These are phyloP conservation scores for Aspergillus sp. DNA, from an alignment of 2,329 filamentous ascomycete genomes.

Conservation along the genomic window DNA sequence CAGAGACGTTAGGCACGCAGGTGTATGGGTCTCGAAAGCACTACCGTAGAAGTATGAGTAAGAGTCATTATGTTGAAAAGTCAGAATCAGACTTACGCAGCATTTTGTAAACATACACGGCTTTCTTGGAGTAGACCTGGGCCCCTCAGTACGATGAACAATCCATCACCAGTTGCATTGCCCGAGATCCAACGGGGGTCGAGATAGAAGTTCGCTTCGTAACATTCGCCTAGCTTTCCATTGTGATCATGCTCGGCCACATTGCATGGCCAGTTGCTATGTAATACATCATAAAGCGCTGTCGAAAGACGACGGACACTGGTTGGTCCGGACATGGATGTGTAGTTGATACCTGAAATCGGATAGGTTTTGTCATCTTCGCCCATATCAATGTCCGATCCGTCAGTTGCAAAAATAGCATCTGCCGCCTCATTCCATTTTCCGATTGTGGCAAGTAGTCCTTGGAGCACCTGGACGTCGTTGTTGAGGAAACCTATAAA, in stretches of 20 bases:
- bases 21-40: background rate
- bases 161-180: slow-evolving; percentile 1
- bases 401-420: too few species aligned
- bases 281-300: slow-evolving; percentile 5
- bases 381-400: too few species aligned
- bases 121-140: slow-evolving; percentile 1
- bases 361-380: too few species aligned
- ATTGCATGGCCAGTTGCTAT: slow-evolving; percentile 9
- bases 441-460: too few species aligned
- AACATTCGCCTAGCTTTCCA: slow-evolving; percentile 9
- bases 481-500: too few species aligned
- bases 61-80: background rate
- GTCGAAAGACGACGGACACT: slow-evolving; percentile 1
- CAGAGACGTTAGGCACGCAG: slow-evolving; percentile 5
- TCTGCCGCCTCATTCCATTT: too few species aligned
- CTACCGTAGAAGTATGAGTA: too few species aligned
- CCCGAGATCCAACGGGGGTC: slow-evolving; percentile 12
- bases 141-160: background rate
- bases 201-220: slow-evolving; percentile 11
- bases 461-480: too few species aligned
- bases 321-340: background rate
- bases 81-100: background rate
- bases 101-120: background rate
- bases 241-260: slow-evolving; percentile 11
- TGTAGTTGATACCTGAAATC: too few species aligned